Base-by-base conservation (phyloP, 306 rosid genomes). In the Pterocarpus macrocarpus region DNA sequence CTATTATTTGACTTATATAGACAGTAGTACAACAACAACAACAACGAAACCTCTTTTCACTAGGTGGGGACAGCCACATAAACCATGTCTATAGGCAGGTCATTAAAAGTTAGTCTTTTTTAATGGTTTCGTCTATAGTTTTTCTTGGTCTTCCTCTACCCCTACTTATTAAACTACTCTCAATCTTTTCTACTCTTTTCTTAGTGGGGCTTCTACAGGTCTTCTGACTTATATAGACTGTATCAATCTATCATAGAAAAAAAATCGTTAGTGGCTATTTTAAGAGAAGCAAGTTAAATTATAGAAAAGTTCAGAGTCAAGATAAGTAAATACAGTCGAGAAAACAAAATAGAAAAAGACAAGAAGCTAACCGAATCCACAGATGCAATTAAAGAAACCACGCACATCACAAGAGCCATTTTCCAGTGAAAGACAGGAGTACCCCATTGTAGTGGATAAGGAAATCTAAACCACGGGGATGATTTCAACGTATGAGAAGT, bases 391-490 rank as follows among this genome's bases (percentile, higher is more conserved):
- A 96, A 28, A 30, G 99, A 93, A 75, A 92, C 98, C 82, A 88
- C 97, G 84, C 97, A 96, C 99, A 93, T 96, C 59, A 96, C 89
- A 81, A 96, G 81, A 77, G 97, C 94, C 97, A 90, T 87, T 88
- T 93, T 93, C 99, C 99, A 96, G 83, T 88, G 88, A 87, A 96
- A 96, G 84, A 96, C 97, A 39, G 99, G 99, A 66, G 97, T 88
- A 69, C 99, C 99, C 98, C 99, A 96, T 84, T 96, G 99, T 69
- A 96, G 82, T 4, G 99, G 99, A 83, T 93, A 96, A 39, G 99
- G 99, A 87, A 96, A 96, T 82, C 99, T 90, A 89, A 96, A 93
- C 99, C 99, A 96, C n/a, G 97, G 94, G 66, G 99, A 90, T 77
- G 91, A 89, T 75, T 74, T 86, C 71, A 96, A 57, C 41, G 97